These are phyloP conservation scores for Cenchrus purpureus DNA, from an alignment of 176 grass and related monocot genomes.

Conservation along the genomic window DNA sequence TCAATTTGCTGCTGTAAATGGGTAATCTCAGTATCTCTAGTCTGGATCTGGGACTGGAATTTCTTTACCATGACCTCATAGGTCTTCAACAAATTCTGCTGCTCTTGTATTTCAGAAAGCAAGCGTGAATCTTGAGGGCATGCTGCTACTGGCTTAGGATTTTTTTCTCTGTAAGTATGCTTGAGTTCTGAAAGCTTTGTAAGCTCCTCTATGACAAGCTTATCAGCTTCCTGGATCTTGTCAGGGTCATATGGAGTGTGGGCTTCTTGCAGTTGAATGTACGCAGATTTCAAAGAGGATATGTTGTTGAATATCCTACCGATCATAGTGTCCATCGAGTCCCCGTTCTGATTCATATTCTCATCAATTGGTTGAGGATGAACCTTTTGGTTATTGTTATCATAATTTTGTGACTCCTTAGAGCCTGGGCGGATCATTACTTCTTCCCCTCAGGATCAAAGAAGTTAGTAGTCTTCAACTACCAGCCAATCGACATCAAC, in stretches of 20 bases:
- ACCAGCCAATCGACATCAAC: conserved; percentile 35
- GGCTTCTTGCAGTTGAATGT: conserved; percentile 93
- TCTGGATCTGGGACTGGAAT: conserved; percentile 95
- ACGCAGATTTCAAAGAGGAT: conserved; percentile 90
- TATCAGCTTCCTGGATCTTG: conserved; percentile 85
- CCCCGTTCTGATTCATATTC: conserved; percentile 70
- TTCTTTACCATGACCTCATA: conserved; percentile 99
- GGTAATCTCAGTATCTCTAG: conserved; percentile 76
- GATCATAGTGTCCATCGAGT: conserved; percentile 74
- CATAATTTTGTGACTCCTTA: conserved; percentile 74
- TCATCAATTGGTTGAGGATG: conserved; percentile 94
- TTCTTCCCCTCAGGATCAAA: conserved; percentile 47
- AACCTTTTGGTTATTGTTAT: conserved; percentile 88
- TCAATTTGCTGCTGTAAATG: conserved; percentile 80
- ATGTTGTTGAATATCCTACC: conserved; percentile 85
- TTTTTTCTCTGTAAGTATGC: conserved; percentile 88
- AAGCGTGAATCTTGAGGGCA: conserved; percentile 86
- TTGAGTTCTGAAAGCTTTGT: conserved; percentile 95
- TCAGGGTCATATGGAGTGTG: conserved; percentile 96
- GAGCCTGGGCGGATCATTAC: conserved; percentile 60
- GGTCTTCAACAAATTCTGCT: conserved; percentile 91
- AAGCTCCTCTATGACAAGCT: conserved; percentile 93
- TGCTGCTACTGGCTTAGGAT: conserved; percentile 78
- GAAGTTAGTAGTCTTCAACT: conserved; percentile 28
- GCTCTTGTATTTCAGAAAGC: conserved; percentile 91